Evolutionary conservation across 1,139 yeast genomes (phyloP).

Genomic region (Yamadazyma dushanensis): DNA sequence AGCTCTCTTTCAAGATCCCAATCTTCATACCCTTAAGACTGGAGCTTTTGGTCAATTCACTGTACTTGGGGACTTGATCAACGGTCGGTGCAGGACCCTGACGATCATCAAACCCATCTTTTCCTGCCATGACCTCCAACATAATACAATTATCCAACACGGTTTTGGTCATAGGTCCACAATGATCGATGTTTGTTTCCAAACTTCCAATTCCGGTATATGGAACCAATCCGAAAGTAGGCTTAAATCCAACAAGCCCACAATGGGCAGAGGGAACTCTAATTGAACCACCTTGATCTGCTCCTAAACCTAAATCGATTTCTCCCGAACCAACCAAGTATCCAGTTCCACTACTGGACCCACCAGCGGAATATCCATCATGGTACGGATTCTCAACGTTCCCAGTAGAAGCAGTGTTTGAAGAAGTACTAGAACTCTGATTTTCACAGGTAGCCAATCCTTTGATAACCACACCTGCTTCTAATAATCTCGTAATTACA

Average conservation of each 20-base stretch:
- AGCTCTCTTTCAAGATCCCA: slow-evolving; percentile 16
- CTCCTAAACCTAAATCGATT: slow-evolving; percentile 16
- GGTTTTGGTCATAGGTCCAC: slow-evolving; percentile 16
- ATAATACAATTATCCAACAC: slow-evolving; percentile 13
- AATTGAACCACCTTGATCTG: slow-evolving; percentile 16
- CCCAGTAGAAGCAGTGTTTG: slow-evolving; percentile 18
- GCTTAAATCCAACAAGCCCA: slow-evolving; percentile 17
- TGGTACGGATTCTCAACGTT: slow-evolving; percentile 16
- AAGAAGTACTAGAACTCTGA: slow-evolving; percentile 17
- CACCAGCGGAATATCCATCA: slow-evolving; percentile 17
- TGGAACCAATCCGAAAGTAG: slow-evolving; percentile 17
- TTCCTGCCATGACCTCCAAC: slow-evolving; percentile 16
- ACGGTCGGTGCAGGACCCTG: slow-evolving; percentile 24
- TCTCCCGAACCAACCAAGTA: slow-evolving; percentile 15
- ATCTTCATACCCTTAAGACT: slow-evolving; percentile 15
- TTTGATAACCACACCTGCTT: slow-evolving; percentile 15
- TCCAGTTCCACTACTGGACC: slow-evolving; percentile 17
- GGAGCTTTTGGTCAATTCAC: slow-evolving; percentile 6
- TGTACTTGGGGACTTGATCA: slow-evolving; percentile 19
- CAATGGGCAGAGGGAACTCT: slow-evolving; percentile 17
- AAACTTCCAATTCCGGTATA: slow-evolving; percentile 17
- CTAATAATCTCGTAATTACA: slow-evolving; percentile 14
- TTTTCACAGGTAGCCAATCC: slow-evolving; percentile 18
- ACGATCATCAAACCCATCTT: slow-evolving; percentile 20
- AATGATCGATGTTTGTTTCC: slow-evolving; percentile 17